Evolutionary conservation across 306 rosid genomes (phyloP).

Genomic region (Fragaria nilgerrensis): DNA sequence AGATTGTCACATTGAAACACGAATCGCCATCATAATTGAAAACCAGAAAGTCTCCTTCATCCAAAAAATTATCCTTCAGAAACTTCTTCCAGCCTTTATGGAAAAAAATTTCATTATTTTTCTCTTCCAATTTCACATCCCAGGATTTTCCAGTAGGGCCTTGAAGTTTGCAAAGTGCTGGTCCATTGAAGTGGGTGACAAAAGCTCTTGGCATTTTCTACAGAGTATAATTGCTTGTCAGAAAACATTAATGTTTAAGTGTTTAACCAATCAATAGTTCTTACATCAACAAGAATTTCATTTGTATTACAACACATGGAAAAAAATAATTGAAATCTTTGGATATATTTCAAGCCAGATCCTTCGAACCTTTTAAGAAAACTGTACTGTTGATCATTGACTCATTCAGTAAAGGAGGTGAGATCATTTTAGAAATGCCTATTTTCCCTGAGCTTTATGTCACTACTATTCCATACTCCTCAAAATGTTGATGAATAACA

Average conservation of each 20-base stretch:
- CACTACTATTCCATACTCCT: background rate
- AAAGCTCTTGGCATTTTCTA: background rate
- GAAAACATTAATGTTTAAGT: background rate
- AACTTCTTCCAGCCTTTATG: constrained; percentile 18
- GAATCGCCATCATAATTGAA: constrained; percentile 3
- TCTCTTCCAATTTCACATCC: constrained; percentile 4
- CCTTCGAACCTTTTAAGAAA: background rate
- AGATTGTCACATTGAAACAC: constrained; percentile 5
- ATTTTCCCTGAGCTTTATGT: background rate
- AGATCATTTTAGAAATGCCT: background rate
- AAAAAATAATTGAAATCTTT: no score
- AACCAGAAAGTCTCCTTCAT: constrained; percentile 11
- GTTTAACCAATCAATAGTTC: background rate
- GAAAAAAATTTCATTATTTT: background rate
- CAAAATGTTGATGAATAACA: background rate
- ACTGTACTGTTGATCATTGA: background rate
- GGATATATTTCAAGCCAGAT: background rate
- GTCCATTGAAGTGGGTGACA: background rate
- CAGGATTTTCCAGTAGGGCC: background rate
- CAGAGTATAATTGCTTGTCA: background rate
- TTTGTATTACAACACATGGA: no score
- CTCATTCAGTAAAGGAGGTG: background rate
- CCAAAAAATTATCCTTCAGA: constrained; percentile 8
- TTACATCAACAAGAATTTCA: no score
- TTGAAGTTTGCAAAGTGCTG: background rate